These are phyloP conservation scores for Plasmodium chabaudi DNA, from an alignment of 169 alveolate genomes.

Conservation along the genomic window DNA sequence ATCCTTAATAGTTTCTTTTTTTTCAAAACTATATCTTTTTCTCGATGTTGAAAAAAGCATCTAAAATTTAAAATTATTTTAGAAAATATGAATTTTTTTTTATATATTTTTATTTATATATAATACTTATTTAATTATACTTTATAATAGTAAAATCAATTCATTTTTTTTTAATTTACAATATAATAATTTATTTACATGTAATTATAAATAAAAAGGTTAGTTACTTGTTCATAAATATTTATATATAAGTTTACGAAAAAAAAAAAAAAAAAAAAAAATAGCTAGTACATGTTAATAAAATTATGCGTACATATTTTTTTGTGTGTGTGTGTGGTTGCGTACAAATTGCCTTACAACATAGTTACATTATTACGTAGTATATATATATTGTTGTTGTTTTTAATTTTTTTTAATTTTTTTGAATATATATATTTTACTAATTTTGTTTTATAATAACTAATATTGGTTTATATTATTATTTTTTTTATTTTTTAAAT, in stretches of 20 bases:
- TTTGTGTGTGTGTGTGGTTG: conserved; percentile 24
- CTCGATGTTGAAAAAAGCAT: conserved; percentile 62
- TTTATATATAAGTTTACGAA: not conserved
- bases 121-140: not conserved
- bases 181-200: not conserved
- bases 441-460: too few relatives aligned
- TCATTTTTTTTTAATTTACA: too few relatives aligned
- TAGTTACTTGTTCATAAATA: not conserved
- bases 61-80: conserved; percentile 18
- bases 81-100: conserved; percentile 1
- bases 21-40: conserved; percentile 50
- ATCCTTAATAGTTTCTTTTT: conserved; percentile 52
- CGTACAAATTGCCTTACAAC: too few relatives aligned
- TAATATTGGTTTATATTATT: too few relatives aligned
- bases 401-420: too few relatives aligned
- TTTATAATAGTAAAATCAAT: not conserved
- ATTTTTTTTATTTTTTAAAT: not conserved
- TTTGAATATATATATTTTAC: too few relatives aligned
- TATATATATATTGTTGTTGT: too few relatives aligned
- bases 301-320: not conserved
- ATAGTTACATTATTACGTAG: too few relatives aligned
- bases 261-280: conserved; percentile 31
- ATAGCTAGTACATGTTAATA: conserved; percentile 19
- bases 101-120: conserved; percentile 2
- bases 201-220: not conserved